phyloP scores from a whole-genome alignment of 495 filamentous ascomycete genomes.

The Penicillium herquei region DNA sequence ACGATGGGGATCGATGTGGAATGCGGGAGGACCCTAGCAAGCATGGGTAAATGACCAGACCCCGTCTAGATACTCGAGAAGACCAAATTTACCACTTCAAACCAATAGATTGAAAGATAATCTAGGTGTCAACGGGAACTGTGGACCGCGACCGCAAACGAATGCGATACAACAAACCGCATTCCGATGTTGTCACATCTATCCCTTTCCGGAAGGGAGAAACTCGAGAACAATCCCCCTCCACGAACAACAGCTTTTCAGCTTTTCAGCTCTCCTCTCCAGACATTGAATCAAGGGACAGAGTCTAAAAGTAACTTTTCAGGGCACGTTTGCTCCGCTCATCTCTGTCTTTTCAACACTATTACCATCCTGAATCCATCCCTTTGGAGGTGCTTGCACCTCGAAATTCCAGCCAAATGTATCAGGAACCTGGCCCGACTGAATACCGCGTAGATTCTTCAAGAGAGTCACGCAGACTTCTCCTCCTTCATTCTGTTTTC shows the following conservation, averaged over 20 bases:
- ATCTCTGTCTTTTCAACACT: constrained; percentile 19
- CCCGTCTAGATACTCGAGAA: background rate
- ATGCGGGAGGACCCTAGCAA: constrained; percentile 21
- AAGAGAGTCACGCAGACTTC: constrained; percentile 67
- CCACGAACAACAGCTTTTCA: background rate
- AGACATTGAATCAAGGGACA: background rate
- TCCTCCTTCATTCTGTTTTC: constrained; percentile 67
- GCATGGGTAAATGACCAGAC: background rate
- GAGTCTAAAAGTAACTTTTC: background rate
- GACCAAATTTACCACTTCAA: background rate
- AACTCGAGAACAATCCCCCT: background rate
- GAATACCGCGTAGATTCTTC: constrained; percentile 77
- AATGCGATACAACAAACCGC: constrained; percentile 17
- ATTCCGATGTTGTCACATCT: constrained; percentile 20
- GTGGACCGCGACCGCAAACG: constrained; percentile 1
- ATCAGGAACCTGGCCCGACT: constrained; percentile 75
- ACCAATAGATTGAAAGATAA: background rate
- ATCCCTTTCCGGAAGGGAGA: constrained; percentile 21
- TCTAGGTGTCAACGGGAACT: background rate
- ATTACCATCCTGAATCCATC: constrained; percentile 26
- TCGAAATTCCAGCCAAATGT: constrained; percentile 65
- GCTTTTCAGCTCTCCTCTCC: no score
- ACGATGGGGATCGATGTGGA: constrained; percentile 14
- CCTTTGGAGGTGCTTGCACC: constrained; percentile 33
- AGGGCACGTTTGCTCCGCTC: constrained; percentile 31